Percentiles rank a stretch among this genome's conserved stretches.
phyloP scores from a whole-genome alignment of 1,284 basidiomycete species.

The Ceratobasidium sp. region DNA sequence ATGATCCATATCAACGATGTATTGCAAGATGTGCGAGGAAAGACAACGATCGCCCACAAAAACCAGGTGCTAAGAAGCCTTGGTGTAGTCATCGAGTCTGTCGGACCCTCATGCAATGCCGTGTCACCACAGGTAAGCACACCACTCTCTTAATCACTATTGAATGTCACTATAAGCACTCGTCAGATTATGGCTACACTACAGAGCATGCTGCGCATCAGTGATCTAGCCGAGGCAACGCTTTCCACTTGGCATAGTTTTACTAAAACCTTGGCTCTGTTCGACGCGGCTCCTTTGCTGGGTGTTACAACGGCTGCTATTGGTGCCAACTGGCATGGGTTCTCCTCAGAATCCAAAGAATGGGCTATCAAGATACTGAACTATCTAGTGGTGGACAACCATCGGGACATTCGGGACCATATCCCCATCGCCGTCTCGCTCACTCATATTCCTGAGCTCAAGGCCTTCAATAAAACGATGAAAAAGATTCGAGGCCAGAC shows the following conservation, averaged over 20 bases:
- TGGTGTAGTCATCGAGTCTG: conserved; percentile 77
- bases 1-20: conserved; percentile 86
- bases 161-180: neutral
- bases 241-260: conserved; percentile 88
- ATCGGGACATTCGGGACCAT: conserved; percentile 66
- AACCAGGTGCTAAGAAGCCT: conserved; percentile 84
- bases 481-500: conserved; percentile 65
- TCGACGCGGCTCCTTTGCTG: conserved; percentile 87
- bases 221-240: conserved; percentile 82
- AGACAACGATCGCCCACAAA: conserved; percentile 76
- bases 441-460: conserved; percentile 77
- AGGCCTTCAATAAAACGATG: conserved; percentile 66
- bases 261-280: conserved; percentile 75
- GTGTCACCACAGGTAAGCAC: conserved; percentile 87
- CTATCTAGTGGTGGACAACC: conserved; percentile 79
- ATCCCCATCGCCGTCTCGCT: conserved; percentile 87
- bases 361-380: conserved; percentile 75
- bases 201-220: conserved; percentile 84
- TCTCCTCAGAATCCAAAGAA: conserved; percentile 69
- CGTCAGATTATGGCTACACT: conserved; percentile 94
- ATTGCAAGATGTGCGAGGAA: conserved; percentile 84
- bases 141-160: neutral
- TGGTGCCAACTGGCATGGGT: conserved; percentile 80
- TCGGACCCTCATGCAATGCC: conserved; percentile 79
- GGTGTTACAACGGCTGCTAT: conserved; percentile 92